Evolutionary conservation across 148 eudicot species (phyloP).

Genomic region (Drosera capensis): DNA sequence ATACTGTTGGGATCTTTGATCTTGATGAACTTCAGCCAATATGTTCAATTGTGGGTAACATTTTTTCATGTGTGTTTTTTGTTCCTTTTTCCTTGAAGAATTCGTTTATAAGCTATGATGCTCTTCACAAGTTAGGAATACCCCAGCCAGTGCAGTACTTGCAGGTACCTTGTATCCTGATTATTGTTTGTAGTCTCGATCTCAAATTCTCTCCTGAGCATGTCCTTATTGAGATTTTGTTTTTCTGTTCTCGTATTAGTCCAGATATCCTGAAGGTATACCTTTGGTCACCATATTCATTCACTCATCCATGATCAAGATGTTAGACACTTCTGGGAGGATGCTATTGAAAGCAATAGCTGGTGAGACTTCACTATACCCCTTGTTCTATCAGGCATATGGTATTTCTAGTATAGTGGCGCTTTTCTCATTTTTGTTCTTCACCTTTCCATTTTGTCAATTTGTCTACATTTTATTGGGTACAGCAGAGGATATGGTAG

Average conservation of each 20-base stretch:
- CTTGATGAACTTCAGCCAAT: not conserved
- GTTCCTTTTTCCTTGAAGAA: slow-evolving; percentile 39
- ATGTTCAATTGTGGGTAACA: not conserved
- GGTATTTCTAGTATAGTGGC: too few relatives aligned
- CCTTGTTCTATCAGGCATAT: not conserved
- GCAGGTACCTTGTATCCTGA: slow-evolving; percentile 49
- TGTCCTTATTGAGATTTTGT: slow-evolving; percentile 11
- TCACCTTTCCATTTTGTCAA: too few relatives aligned
- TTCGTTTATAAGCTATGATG: slow-evolving; percentile 71
- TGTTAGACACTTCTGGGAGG: slow-evolving; percentile 85
- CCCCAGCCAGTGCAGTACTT: slow-evolving; percentile 83
- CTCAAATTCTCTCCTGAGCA: not conserved
- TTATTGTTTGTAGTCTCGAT: slow-evolving; percentile 2
- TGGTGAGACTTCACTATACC: slow-evolving; percentile 37
- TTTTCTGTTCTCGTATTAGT: slow-evolving; percentile 35
- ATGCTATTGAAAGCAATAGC: slow-evolving; percentile 82
- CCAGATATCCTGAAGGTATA: slow-evolving; percentile 89
- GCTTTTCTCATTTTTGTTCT: too few relatives aligned
- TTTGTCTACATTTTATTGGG: too few relatives aligned
- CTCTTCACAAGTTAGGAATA: slow-evolving; percentile 83
- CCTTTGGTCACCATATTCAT: slow-evolving; percentile 62
- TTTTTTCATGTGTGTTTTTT: slow-evolving; percentile 6
- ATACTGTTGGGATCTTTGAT: not conserved
- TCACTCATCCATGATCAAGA: slow-evolving; percentile 77
- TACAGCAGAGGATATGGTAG: too few relatives aligned